These are phyloP conservation scores for Microbotryomycetes sp. DNA, from an alignment of 1,284 basidiomycete genomes.

Conservation along the genomic window DNA sequence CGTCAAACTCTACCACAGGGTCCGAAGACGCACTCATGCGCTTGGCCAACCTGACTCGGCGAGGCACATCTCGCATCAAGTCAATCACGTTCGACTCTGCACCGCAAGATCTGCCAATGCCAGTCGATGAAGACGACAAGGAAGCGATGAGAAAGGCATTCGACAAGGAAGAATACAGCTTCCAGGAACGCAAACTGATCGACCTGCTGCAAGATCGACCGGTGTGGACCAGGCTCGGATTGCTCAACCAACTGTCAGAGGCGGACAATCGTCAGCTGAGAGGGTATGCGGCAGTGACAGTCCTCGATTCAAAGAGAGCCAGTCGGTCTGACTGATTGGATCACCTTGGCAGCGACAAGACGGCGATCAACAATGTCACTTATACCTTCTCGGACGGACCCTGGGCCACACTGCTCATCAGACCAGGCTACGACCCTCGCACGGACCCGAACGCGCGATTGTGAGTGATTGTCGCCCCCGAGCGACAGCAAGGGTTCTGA, in stretches of 20 bases:
- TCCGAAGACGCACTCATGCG: constrained; percentile 57
- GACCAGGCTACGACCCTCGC: constrained; percentile 83
- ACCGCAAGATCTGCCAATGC: constrained; percentile 46
- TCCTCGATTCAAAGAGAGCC: no score
- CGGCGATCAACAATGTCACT: constrained; percentile 46
- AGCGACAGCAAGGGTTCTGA: no score
- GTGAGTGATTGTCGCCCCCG: constrained; percentile 46
- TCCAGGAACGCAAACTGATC: constrained; percentile 57
- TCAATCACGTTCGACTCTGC: constrained; percentile 60
- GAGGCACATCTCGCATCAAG: constrained; percentile 61
- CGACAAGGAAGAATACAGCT: constrained; percentile 38
- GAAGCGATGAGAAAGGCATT: constrained; percentile 5
- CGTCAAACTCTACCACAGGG: constrained; percentile 56
- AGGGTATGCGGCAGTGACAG: constrained; percentile 59
- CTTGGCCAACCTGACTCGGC: constrained; percentile 68
- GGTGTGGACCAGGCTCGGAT: constrained; percentile 75
- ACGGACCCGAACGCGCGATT: constrained; percentile 61
- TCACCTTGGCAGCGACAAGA: constrained; percentile 42
- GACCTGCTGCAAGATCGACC: constrained; percentile 56
- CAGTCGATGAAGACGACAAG: constrained; percentile 4
- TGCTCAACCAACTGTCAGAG: constrained; percentile 73
- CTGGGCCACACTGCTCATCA: constrained; percentile 81
- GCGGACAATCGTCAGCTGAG: constrained; percentile 60
- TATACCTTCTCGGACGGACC: constrained; percentile 91
- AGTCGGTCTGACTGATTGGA: no score